Base-by-base conservation (phyloP, 495 filamentous ascomycete species). In the Melanomma pulvis-pyrius region DNA sequence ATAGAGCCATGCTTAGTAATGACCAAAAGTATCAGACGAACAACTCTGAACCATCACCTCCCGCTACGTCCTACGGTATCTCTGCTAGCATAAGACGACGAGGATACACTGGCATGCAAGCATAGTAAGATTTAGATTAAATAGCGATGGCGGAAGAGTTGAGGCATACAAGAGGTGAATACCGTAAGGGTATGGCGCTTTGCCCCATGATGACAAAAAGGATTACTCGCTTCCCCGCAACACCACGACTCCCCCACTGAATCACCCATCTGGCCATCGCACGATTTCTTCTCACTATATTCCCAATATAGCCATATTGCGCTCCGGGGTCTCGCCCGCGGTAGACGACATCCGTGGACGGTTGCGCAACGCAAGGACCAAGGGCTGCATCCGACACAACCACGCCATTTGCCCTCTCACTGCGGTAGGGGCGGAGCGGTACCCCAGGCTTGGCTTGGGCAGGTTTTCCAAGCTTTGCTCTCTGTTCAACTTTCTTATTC, bases 221-320 rank as follows among this genome's bases (percentile, higher is more conserved):
- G n/a, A 9, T 12, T 26, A 25, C 6, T 24, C 22, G 32, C 57
- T 60, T 60, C 57, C 57, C 57, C 57, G 22, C 57, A 60, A 60
- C 57, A 60, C 57, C 46, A 60, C 28, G 15, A 60, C 41, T 41
- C 12, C 32, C 57, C 46, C 24, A 1, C 57, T 41, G 15, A 41
- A 15, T 44, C 39, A 44, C 8, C 39, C 39, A 6, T 44, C 39
- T 11, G 39, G 52, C 52, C 21, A 34, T 30, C 30, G 15, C 19
- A 21, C 34, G 32, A 24, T 26, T 22, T 29, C 19, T 36, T 7
- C n/a, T 9, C 11, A 3, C 48, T 51, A 1, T 29, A 25, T 25
- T 29, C 44, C 19, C 22, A 51, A 51, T 51, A 51, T 51, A 25
- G 48, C 22, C 48, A 51, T 25, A 51, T 51, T 51, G 48, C 39